phyloP scores from a whole-genome alignment of 768 basidiomycete genomes.

The Antrodiella citrinella region DNA sequence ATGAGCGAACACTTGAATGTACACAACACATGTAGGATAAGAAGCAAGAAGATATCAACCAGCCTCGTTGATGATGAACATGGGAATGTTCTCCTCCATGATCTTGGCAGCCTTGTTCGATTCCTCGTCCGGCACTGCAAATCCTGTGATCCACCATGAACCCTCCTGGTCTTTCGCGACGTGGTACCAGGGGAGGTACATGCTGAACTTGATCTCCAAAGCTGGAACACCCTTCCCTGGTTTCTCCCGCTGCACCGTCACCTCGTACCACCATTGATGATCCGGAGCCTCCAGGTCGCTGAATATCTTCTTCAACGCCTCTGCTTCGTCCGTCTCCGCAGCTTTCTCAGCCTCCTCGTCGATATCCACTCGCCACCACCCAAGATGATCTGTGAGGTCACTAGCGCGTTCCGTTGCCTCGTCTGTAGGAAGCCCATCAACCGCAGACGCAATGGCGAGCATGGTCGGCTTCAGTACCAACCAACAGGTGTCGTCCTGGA shows the following conservation, averaged over 20 bases:
- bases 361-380: not conserved
- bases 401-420: slow-evolving; percentile 2
- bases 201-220: not conserved
- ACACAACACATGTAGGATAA: too few species aligned
- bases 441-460: not conserved
- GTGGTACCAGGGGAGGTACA: not conserved
- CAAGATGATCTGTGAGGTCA: slow-evolving; percentile 4
- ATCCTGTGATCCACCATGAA: not conserved
- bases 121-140: not conserved
- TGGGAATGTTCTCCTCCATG: not conserved
- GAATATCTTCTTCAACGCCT: not conserved
- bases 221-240: not conserved
- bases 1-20: too few species aligned
- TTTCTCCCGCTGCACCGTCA: slow-evolving; percentile 2
- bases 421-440: not conserved
- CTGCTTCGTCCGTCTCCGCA: not conserved
- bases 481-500: not conserved
- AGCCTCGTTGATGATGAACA: not conserved
- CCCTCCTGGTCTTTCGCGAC: not conserved
- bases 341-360: not conserved
- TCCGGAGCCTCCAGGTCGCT: not conserved
- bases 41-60: too few species aligned
- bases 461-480: not conserved
- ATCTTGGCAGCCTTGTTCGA: not conserved
- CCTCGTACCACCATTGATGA: slow-evolving; percentile 6